Base-by-base conservation (phyloP, 257 asterid genomes). In the Misopates orontium region DNA sequence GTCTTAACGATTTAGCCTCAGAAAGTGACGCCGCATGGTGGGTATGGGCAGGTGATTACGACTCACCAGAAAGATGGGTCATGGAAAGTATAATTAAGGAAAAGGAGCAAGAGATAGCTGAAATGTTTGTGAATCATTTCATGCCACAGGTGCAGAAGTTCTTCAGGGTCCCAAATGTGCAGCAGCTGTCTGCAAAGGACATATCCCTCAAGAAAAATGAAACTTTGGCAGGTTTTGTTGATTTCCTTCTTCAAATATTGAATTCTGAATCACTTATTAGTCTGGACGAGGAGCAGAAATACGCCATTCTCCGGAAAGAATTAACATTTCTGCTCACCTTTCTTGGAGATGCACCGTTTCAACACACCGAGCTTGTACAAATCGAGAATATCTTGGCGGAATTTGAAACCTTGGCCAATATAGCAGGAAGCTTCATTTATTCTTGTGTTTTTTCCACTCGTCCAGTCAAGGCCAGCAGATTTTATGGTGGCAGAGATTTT, bases 201-300 rank as follows among this genome's bases (percentile, higher is more conserved):
- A 16, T 51, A 5, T 28, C 15, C 15, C 16, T 48, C 32, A 44
- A 62, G 18, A 32, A 23, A 31, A 23, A 41, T 3, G 59, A 45
- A n/a, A 22, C 49, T 3, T 4, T 74, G 7, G 79, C 62, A 41
- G 56, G 54, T 57, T 74, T 62, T 47, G 24, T 62, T 15, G 17
- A 47, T 48, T 62, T 62, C 19, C 45, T 24, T 0, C 42, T 47
- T 45, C 68, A 62, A 36, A 40, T 60, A 18, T 60, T 60, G 52
- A 41, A 60, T 60, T 40, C 52, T 40, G 66, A 60, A 21, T 19
- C 12, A 21, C 13, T 39, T 40, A 15, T 0, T 60, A 60, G 8
- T 60, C 17, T 17, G 25, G 15, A 41, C 13, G 53, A 18, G 13
- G 60, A 44, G 42, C 42, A 36, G 42, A 4, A 36, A 36, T 36